These are phyloP conservation scores for Penicilliopsis zonata DNA, from an alignment of 495 filamentous ascomycete species.

Conservation along the genomic window DNA sequence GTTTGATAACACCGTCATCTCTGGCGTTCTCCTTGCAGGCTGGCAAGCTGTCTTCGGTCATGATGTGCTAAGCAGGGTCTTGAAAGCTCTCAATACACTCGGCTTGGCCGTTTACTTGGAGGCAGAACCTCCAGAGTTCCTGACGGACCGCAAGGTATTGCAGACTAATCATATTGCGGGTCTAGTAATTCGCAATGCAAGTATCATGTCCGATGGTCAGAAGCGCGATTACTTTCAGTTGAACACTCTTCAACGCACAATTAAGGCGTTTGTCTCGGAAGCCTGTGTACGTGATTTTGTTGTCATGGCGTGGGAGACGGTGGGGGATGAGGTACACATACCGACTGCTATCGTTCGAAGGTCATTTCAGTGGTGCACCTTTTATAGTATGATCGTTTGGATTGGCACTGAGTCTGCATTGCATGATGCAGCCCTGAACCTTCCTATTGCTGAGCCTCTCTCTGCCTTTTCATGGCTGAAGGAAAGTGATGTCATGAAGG, in stretches of 20 bases:
- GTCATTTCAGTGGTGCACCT: slow-evolving; percentile 42
- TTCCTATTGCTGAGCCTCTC: slow-evolving; percentile 29
- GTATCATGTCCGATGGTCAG: slow-evolving; percentile 31
- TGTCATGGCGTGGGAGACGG: slow-evolving; percentile 41
- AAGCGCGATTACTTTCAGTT: slow-evolving; percentile 41
- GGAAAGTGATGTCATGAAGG: slow-evolving; percentile 35
- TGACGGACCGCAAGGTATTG: slow-evolving; percentile 25
- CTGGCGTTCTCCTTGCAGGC: slow-evolving; percentile 37
- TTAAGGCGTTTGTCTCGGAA: slow-evolving; percentile 44
- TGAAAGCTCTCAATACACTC: slow-evolving; percentile 21
- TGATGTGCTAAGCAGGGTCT: slow-evolving; percentile 20
- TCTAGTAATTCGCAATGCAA: slow-evolving; percentile 37
- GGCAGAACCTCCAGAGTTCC: slow-evolving; percentile 32
- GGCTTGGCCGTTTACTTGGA: slow-evolving; percentile 39
- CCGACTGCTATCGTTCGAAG: slow-evolving; percentile 41
- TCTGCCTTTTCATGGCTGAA: slow-evolving; percentile 48
- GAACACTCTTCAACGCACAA: slow-evolving; percentile 23
- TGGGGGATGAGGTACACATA: slow-evolving; percentile 32
- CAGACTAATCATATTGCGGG: slow-evolving; percentile 27
- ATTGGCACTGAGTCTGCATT: slow-evolving; percentile 34
- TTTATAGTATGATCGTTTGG: slow-evolving; percentile 42
- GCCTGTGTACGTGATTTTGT: slow-evolving; percentile 35
- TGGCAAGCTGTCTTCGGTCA: slow-evolving; percentile 28
- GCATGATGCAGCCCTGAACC: slow-evolving; percentile 21
- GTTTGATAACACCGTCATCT: slow-evolving; percentile 24